Evolutionary conservation across 495 filamentous ascomycete genomes (phyloP), one percentile per base, ranked within the genome.

Genomic region (Bryoglossum gracile): DNA sequence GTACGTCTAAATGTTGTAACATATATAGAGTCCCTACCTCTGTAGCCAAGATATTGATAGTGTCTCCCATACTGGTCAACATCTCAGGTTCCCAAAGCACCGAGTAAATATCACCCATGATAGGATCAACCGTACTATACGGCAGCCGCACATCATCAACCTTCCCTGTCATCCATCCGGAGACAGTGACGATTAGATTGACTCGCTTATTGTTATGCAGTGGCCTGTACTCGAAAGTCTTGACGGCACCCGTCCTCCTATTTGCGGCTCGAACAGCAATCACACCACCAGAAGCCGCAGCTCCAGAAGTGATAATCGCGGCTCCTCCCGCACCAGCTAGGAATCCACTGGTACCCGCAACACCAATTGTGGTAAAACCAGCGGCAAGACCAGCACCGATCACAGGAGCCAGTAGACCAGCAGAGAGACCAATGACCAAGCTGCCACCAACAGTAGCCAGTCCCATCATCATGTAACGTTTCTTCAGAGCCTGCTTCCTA

Each of bases 81-180:
- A 99, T 94, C 56, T 99, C 92, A 3, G 92, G 94, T 65, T 99
- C 92, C 94, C 94, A 99, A 44, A 91, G 72, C 8, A 99, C 82
- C 0, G 94, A 97, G 67, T 97, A 99, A 17, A 99, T 78, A 68
- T 99, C 92, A 25, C 92, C 92, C 92, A 99, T 97, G 50, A 96
- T 79, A 0, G 92, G 89, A 64, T 97, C 90, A 3, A 99, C 83
- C 2, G 92, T 99, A 67, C 87, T 94, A 65, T 81, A 99, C 11
- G 92, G 92, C 51, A 99, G 63, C 48, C 92, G 85, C 32, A 97
- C 89, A 65, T 99, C 92, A 65, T 99, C 92, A 32, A 94, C 81
- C 62, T 94, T 96, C 48, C 92, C 91, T 34, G 86, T 95, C 89
- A 99, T 94, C 92, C 92, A 99, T 9, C 92, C 92, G 4, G 91